Base-by-base conservation (phyloP, 768 basidiomycete species). In the Boletus tylopilopsis region DNA sequence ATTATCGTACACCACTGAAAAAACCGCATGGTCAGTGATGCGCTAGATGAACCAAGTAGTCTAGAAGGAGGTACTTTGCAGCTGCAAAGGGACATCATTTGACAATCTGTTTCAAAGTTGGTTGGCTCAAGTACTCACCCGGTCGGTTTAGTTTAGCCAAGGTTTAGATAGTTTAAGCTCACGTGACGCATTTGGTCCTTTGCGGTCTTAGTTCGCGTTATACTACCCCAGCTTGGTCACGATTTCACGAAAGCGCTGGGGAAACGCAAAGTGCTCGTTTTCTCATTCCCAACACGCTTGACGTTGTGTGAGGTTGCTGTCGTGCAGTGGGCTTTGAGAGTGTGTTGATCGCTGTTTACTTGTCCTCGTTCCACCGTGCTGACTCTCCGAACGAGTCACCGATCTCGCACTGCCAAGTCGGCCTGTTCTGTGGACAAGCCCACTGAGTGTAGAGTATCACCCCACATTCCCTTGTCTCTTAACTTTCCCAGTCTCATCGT, bases 321-420 rank as follows among this genome's bases (percentile, higher is more conserved):
- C n/a, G n/a, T n/a, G n/a, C n/a, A n/a, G n/a, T n/a, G n/a, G n/a
- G n/a, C n/a, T n/a, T 13, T 29, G 29, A 10, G 0, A 12, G 11
- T 10, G 4, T 64, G 50, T 62, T 64, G 61, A 48, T 36, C 49
- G 62, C 43, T 64, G 46, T 62, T 62, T 64, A 33, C 47, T 12
- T 2, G 4, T 11, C 12, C 21, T 18, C 19, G 21, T 15, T 33
- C n/a, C 10, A n/a, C n/a, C n/a, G n/a, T n/a, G n/a, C n/a, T n/a
- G n/a, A n/a, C n/a, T n/a, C n/a, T n/a, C n/a, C n/a, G n/a, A n/a
- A n/a, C n/a, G n/a, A n/a, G n/a, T n/a, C n/a, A n/a, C n/a, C 43
- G 47, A 47, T 50, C 58, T 39, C 47, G 35, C 58, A 51, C 45
- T 43, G n/a, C n/a, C n/a, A n/a, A n/a, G n/a, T n/a, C 25, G 50